Base-by-base conservation (phyloP, 768 basidiomycete species). In the Omphalotus guepiniiformis region DNA sequence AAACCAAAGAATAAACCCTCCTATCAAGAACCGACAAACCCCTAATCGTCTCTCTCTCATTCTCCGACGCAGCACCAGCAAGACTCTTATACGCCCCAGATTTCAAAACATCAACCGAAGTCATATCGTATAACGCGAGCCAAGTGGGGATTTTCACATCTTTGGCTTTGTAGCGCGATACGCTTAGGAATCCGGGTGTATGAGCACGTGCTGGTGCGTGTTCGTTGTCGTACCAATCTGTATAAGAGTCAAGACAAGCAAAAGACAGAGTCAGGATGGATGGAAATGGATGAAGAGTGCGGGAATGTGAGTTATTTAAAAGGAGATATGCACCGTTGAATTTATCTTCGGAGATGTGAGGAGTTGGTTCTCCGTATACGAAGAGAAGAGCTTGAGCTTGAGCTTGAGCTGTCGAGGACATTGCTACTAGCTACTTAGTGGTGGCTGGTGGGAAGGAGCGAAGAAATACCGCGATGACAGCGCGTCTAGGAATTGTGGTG, bases 181-280 rank as follows among this genome's bases (percentile, higher is more conserved):
- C 66, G 26, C 55, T 62, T 21, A 51, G 38, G 51, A 67, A 56
- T 1, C 67, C 67, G 12, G 65, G 64, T 19, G 65, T 58, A 4
- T 63, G 58, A 16, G 63, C 53, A 25, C 64, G 56, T 16, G 57
- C 55, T 7, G 65, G 65, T 35, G 54, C 62, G 41, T 68, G 68
- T 46, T 67, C 65, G 28, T 63, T 63, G 38, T 66, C 63, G 56
- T 66, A 68, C 65, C 67, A 69, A 38, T 65, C 68, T 69, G 30
- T 32, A 9, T 9, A 32, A 9, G 30, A 32, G 9, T 9, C 9
- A 32, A 32, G n/a, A 32, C 9, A n/a, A 40, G 6, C 11, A 37
- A 19, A 26, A 11, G 13, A 27, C 21, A 23, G 21, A n/a, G 30
- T 2, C 21, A 28, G 44, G 15, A 32, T 19, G 16, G 36, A 6